Base-by-base conservation (phyloP, 805 yeast species). In the Cyberlindnera lachancei region DNA sequence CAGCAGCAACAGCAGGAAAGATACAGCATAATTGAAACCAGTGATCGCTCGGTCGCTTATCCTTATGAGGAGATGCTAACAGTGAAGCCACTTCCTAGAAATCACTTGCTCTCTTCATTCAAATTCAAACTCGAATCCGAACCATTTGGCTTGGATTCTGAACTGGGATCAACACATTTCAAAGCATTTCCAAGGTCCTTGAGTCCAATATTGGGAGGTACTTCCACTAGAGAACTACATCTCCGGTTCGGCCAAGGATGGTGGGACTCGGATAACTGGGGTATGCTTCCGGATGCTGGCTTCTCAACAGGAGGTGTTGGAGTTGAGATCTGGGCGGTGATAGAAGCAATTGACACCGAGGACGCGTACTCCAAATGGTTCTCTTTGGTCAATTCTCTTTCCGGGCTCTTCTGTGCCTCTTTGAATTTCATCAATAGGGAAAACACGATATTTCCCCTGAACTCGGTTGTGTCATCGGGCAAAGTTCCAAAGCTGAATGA, bases 371-470 rank as follows among this genome's bases (percentile, higher is more conserved):
- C 55, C 6, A 63, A 71, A 27, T 92, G 98, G 98, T 65, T 60
- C 38, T 62, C 66, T 33, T 63, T 92, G 27, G 77, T 82, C 6
- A 80, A 84, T 46, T 70, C 81, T 1, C 61, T 92, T 30, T 81
- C 95, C 2, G 98, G 97, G 1, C 68, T 86, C 47, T 92, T 92
- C 55, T 92, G 98, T 60, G 96, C 97, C 0, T 86, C 96, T 8
- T 64, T 92, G 33, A 88, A 92, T 52, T 87, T 86, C 56, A 79
- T 92, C 33, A 94, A 86, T 52, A 72, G 72, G 18, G 65, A 85
- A 3, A 75, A 73, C 32, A 87, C 97, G 0, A 79, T 95, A 0
- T 72, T 64, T 37, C 86, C 90, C 0, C 59, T 63, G 28, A 54
- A 62, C 19, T 46, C 73, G 7, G 52, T 55, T 34, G 46, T 40